Evolutionary conservation across 129 eudicot species (phyloP).

Genomic region (Arctium lappa): DNA sequence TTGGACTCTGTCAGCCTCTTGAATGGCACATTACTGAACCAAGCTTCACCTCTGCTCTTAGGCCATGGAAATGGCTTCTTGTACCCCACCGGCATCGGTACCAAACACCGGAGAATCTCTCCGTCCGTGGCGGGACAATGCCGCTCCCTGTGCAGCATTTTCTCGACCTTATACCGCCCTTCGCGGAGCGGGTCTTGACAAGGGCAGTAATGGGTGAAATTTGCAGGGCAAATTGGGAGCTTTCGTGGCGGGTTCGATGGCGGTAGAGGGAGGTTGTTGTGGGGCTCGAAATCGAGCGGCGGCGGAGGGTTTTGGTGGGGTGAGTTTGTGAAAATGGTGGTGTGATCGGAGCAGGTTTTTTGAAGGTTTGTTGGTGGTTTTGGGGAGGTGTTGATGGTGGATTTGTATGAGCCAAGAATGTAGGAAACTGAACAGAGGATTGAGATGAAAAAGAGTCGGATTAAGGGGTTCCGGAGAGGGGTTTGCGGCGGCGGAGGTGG

Average conservation of each 20-base stretch:
- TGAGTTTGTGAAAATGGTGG: not conserved
- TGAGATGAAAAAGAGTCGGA: constrained; percentile 20
- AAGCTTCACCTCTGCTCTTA: constrained; percentile 38
- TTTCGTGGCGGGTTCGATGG: constrained; percentile 6
- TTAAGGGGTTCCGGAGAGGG: constrained; percentile 27
- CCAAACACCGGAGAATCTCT: constrained; percentile 37
- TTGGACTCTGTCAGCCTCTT: constrained; percentile 36
- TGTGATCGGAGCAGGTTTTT: not conserved
- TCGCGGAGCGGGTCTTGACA: constrained; percentile 43
- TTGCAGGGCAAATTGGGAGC: constrained; percentile 27
- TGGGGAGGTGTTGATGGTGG: constrained; percentile 2
- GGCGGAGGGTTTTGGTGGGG: constrained; percentile 10
- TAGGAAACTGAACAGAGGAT: constrained; percentile 30
- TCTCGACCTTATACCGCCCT: constrained; percentile 1
- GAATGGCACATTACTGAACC: constrained; percentile 53
- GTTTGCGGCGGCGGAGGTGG: constrained; percentile 9
- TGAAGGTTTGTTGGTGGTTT: constrained; percentile 5
- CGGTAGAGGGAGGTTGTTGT: constrained; percentile 9
- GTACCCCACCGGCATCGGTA: constrained; percentile 36
- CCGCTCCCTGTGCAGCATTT: constrained; percentile 34
- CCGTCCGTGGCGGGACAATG: constrained; percentile 30
- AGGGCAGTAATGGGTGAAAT: constrained; percentile 55
- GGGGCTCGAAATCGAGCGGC: constrained; percentile 34
- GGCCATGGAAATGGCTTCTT: constrained; percentile 52
- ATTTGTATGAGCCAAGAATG: constrained; percentile 38